phyloP scores from a whole-genome alignment of 2,329 filamentous ascomycete species.

The Onygena corvina region DNA sequence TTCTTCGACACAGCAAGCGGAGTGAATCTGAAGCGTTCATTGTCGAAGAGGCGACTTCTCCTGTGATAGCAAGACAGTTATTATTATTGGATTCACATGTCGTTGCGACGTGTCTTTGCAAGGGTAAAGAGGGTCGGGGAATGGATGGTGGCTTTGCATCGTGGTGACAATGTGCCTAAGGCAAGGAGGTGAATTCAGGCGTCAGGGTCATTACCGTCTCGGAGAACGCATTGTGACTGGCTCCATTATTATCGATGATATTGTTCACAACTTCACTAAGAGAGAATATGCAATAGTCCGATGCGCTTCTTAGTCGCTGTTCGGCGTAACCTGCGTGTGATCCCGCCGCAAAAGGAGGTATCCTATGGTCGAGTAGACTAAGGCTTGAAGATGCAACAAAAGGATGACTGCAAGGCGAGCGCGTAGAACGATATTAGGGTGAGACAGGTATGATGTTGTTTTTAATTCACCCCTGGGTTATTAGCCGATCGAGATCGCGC shows the following conservation, averaged over 20 bases:
- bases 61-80: not conserved
- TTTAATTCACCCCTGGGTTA: not conserved
- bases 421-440: not conserved
- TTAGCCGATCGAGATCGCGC: not conserved
- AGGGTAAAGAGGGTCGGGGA: not conserved
- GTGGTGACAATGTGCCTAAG: not conserved
- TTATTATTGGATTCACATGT: not conserved
- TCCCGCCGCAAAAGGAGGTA: not conserved
- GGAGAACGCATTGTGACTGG: not conserved
- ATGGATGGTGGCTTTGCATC: not conserved
- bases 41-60: not conserved
- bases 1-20: constrained; percentile 27
- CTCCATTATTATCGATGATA: not conserved
- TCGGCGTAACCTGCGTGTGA: too few relatives aligned
- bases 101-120: not conserved
- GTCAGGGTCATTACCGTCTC: not conserved
- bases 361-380: too few relatives aligned
- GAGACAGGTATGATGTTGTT: not conserved
- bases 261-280: too few relatives aligned
- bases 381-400: too few relatives aligned
- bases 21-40: constrained; percentile 30
- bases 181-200: not conserved
- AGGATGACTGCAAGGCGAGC: not conserved
- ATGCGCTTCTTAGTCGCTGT: not conserved
- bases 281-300: too few relatives aligned